A percentile compares a stretch with the other conserved stretches of the same genome.
Evolutionary conservation across 2,329 filamentous ascomycete genomes (phyloP).

Genomic region (Scedosporium minutisporum): DNA sequence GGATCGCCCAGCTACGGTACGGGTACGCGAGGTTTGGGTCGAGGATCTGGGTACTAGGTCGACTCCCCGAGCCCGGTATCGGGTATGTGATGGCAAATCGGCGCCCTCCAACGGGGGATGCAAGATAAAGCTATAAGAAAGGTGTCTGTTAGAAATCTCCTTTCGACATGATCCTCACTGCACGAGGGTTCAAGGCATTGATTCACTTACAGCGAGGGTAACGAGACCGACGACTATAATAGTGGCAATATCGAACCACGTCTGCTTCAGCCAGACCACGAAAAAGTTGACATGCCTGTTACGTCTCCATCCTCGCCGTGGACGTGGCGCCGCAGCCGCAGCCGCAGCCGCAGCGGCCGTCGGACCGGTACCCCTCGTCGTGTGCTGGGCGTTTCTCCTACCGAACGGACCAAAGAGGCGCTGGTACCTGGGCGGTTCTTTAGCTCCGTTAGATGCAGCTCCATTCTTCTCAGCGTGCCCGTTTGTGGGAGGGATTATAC

Average conservation of each 20-base stretch:
- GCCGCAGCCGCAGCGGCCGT: not conserved
- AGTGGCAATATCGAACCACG: not conserved
- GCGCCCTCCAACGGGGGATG: slow-evolving; percentile 42
- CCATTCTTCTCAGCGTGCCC: not conserved
- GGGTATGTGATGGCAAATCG: slow-evolving; percentile 54
- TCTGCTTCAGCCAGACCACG: not conserved
- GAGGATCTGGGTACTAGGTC: slow-evolving; percentile 48
- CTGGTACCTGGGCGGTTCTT: not conserved
- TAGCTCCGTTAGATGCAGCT: not conserved
- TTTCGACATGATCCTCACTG: not conserved
- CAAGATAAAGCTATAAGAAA: slow-evolving; percentile 28
- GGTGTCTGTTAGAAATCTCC: slow-evolving; percentile 17
- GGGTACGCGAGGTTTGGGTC: slow-evolving; percentile 57
- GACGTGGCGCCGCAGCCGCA: not conserved
- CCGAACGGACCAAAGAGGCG: not conserved
- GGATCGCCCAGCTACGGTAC: slow-evolving; percentile 50
- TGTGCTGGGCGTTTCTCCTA: not conserved
- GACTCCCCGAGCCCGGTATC: not conserved
- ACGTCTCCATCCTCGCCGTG: not conserved
- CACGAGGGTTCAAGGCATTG: not conserved
- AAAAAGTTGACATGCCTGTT: not conserved
- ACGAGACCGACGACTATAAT: slow-evolving; percentile 9
- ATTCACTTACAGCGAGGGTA: slow-evolving; percentile 18
- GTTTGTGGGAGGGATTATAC: not conserved
- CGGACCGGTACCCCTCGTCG: not conserved